Evolutionary conservation across 345 rosid species (phyloP), one percentile per base, ranked within the genome.

Genomic region (Laguncularia racemosa): DNA sequence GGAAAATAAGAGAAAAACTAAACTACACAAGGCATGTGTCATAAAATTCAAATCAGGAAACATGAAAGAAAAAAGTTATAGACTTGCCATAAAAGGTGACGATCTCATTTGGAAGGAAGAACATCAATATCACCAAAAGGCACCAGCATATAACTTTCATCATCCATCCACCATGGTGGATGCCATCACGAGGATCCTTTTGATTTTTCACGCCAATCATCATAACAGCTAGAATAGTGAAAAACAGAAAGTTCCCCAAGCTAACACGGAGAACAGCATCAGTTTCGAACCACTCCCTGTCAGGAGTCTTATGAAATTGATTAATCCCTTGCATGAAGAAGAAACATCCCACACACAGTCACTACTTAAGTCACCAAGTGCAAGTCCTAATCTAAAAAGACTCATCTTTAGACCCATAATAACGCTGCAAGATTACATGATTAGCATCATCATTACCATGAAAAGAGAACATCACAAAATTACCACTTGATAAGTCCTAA

Each of bases 131-230:
- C 51, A 95, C 91, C 73, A 95, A 53, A 59, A 95, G 76, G 69
- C 77, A 90, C 97, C 97, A 95, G 63, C 76, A 78, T 56, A 95
- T 81, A 10, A 95, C 44, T 71, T 95, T 95, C 83, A 84, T 80
- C 99, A 90, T 95, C 99, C 99, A 95, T 56, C 99, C 97, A 64
- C 99, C 99, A 52, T 88, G 99, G 68, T 95, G 97, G 66, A 95
- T 68, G 55, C 87, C 72, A 58, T 95, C 99, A 63, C 99, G 96
- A 61, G 97, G 97, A 76, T 95, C 99, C 76, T 70, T 95, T 74
- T 85, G 96, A 71, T 58, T 85, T 66, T 83, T 95, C 49, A 95
- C 97, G 55, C 99, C 97, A 72, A 88, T 64, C 99, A 95, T 95
- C 67, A 88, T 61, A 56, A 80, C 18, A 0, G 97, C 80, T 3